Evolutionary conservation across 176 grass and related monocot species (phyloP), one percentile per base, ranked within the genome.

Genomic region (Carex parvula): DNA sequence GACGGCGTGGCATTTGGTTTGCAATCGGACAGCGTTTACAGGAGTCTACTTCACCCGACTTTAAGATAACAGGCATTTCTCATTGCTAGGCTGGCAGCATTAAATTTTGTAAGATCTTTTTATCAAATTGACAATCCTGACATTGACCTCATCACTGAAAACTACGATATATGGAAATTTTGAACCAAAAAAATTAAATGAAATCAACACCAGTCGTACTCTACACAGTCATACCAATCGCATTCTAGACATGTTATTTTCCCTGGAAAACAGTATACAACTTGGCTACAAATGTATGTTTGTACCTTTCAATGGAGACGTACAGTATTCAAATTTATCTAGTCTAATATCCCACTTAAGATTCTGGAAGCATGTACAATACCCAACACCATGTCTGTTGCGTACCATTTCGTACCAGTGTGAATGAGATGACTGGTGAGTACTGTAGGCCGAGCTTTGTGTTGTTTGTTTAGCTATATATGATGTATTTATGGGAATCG

Each of bases 171-270:
- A 8, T 16, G 50, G 48, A 56, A 62, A 8, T 11, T 62, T 10
- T 62, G 8, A 8, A 6, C 16, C 6, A 52, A 77, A 70, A n/a
- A n/a, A 57, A 77, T 14, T 26, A 50, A 77, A 77, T 24, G 24
- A 54, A 76, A 32, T 77, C 24, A 77, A 56, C 17, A 32, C 73
- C 73, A 57, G 73, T 57, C 50, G 56, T 33, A 7, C 26, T 77
- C 22, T 32, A 57, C 50, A 24, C 46, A 29, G 73, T 77, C 73
- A 75, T 33, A 77, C 56, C 73, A 56, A 57, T 57, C 50, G 32
- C 22, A 32, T 77, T 77, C 32, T 44, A 22, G 42, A 74, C 48
- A 68, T 68, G n/a, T 74, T 26, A 74, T 74, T 74, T 74, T 74
- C 70, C 52, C 70, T 1, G 11, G 20, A 74, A n/a, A 20, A 54